Evolutionary conservation across 805 yeast species (phyloP).

Genomic region (Yarrowia yakushimensis): DNA sequence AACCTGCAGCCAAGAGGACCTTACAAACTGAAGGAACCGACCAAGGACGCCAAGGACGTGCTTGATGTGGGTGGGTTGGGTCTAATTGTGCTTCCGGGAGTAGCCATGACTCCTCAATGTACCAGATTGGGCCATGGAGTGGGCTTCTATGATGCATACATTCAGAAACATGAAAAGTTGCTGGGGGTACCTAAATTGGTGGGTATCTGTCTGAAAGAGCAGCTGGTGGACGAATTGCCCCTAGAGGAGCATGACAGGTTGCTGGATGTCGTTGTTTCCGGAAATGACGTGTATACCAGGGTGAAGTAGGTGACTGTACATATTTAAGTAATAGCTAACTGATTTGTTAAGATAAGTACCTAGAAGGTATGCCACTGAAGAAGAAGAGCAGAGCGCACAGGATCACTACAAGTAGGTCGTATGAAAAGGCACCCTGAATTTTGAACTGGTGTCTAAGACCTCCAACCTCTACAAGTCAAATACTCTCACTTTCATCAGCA

Average conservation of each 20-base stretch:
- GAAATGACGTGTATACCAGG: slow-evolving; percentile 30
- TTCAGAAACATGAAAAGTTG: slow-evolving; percentile 32
- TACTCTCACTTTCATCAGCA: no score
- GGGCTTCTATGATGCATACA: slow-evolving; percentile 83
- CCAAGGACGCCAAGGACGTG: slow-evolving; percentile 32
- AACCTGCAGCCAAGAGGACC: slow-evolving; percentile 62
- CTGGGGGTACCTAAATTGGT: slow-evolving; percentile 38
- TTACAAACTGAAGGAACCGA: slow-evolving; percentile 68
- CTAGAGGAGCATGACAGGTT: slow-evolving; percentile 60
- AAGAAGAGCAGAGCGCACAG: no score
- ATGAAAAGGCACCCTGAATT: no score
- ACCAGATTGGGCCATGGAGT: slow-evolving; percentile 86
- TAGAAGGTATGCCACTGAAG: no score
- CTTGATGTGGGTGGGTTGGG: slow-evolving; percentile 51
- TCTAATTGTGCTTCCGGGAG: slow-evolving; percentile 76
- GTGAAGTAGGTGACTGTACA: not conserved
- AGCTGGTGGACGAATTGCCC: slow-evolving; percentile 53
- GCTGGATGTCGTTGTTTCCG: slow-evolving; percentile 54
- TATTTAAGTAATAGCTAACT: not conserved
- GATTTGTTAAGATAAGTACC: no score
- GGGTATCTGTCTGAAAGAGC: slow-evolving; percentile 66
- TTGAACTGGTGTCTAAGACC: no score
- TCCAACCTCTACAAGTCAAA: no score
- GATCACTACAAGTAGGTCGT: no score
- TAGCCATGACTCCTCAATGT: slow-evolving; percentile 59